Conservation (phyloP, 2,329 filamentous ascomycete genomes). For the Talaromyces sp. region DNA sequence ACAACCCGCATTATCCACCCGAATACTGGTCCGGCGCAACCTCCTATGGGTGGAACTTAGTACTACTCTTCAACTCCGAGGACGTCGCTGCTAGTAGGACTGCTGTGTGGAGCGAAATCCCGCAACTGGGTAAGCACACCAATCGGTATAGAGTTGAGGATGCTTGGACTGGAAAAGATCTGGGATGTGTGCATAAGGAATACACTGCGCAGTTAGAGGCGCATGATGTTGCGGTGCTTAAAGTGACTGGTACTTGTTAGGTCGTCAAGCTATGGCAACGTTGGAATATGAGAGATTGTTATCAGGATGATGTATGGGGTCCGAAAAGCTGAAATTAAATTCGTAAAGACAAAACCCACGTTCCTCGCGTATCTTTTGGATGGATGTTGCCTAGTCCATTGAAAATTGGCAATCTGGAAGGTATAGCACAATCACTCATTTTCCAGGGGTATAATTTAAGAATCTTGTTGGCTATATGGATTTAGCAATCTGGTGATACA, state of each 20-base stretch:
- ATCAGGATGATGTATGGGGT: background rate
- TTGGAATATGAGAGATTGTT: background rate
- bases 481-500: constrained; percentile 13
- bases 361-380: background rate
- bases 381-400: background rate
- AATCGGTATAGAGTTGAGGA: constrained; percentile 25
- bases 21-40: constrained; percentile 38
- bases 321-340: background rate
- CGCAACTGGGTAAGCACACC: constrained; percentile 23
- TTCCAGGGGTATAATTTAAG: background rate
- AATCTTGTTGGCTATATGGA: background rate
- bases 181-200: constrained; percentile 29
- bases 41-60: constrained; percentile 27
- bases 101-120: constrained; percentile 31
- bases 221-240: constrained; percentile 31
- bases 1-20: constrained; percentile 31
- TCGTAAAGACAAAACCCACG: background rate
- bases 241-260: constrained; percentile 23
- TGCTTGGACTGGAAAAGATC: constrained; percentile 29
- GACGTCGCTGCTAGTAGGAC: constrained; percentile 22
- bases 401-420: too few relatives aligned
- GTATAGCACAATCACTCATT: background rate
- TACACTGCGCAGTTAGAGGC: constrained; percentile 25
- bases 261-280: background rate
- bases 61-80: constrained; percentile 34